A percentile compares a stretch with the other conserved stretches of the same genome.
These are phyloP conservation scores for Mycena alexandri DNA, from an alignment of 768 basidiomycete genomes.

Conservation along the genomic window DNA sequence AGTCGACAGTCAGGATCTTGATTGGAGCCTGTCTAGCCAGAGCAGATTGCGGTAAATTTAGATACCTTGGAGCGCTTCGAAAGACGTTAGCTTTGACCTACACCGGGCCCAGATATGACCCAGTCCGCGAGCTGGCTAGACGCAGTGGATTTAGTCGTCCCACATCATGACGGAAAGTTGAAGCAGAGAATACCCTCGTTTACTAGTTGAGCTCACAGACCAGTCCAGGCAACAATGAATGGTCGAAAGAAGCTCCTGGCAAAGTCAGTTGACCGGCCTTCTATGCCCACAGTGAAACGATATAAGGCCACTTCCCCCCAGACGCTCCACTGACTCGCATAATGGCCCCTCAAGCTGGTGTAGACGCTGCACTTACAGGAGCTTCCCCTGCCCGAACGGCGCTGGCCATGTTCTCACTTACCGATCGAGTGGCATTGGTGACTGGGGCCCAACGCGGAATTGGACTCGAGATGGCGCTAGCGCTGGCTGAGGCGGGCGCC, in stretches of 20 bases:
- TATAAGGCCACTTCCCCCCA: background rate
- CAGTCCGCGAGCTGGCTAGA: too few relatives aligned
- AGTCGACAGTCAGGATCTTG: too few relatives aligned
- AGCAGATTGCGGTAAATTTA: too few relatives aligned
- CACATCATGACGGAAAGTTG: too few relatives aligned
- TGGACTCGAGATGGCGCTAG: slow-evolving; percentile 87
- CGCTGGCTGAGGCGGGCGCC: slow-evolving; percentile 72
- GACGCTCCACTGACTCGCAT: background rate
- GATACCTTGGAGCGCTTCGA: too few relatives aligned
- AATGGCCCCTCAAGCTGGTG: slow-evolving; percentile 21
- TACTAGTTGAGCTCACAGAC: too few relatives aligned
- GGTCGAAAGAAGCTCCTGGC: background rate
- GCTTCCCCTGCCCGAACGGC: slow-evolving; percentile 59
- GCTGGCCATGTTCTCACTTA: slow-evolving; percentile 70
- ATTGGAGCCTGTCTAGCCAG: too few relatives aligned
- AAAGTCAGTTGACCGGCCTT: slow-evolving; percentile 5
- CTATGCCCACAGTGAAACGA: background rate
- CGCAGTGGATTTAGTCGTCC: too few relatives aligned
- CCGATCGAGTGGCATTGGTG: slow-evolving; percentile 70
- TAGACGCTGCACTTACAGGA: slow-evolving; percentile 22
- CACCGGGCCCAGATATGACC: too few relatives aligned
- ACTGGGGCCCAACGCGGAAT: slow-evolving; percentile 78
- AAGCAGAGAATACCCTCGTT: too few relatives aligned
- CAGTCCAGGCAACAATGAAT: too few relatives aligned
- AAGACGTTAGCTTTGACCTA: too few relatives aligned